Percentiles rank a stretch among this genome's conserved stretches.
phyloP scores from a whole-genome alignment of 2,329 filamentous ascomycete species.

The Orbilia brochopaga region DNA sequence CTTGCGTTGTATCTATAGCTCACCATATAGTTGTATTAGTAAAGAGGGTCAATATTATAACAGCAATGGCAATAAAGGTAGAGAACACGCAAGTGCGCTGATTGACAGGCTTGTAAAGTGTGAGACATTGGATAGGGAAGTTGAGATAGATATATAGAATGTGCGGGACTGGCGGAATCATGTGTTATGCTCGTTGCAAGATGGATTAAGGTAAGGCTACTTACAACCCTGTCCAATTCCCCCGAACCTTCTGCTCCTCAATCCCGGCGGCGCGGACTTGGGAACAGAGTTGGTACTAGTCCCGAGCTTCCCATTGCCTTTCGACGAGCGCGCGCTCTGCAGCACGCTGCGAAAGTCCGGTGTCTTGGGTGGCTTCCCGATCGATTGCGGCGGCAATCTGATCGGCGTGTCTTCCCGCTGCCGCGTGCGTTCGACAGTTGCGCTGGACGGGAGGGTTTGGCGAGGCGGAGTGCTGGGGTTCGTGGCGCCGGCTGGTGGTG shows the following conservation, averaged over 20 bases:
- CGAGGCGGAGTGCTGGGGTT: slow-evolving; percentile 14
- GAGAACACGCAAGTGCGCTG: too few relatives aligned
- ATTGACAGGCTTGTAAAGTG: too few relatives aligned
- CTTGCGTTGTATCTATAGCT: too few relatives aligned
- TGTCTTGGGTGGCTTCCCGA: slow-evolving; percentile 32
- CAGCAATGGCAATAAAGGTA: too few relatives aligned
- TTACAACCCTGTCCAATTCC: too few relatives aligned
- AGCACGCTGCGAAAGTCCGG: slow-evolving; percentile 32
- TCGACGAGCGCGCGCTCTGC: background rate
- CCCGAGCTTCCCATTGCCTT: too few relatives aligned
- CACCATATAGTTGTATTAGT: too few relatives aligned
- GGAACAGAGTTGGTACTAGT: background rate
- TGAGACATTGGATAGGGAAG: too few relatives aligned
- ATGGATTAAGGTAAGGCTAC: slow-evolving; percentile 23
- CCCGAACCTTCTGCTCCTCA: slow-evolving; percentile 17
- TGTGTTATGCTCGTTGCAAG: slow-evolving; percentile 45
- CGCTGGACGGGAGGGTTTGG: slow-evolving; percentile 18
- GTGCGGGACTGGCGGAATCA: too few relatives aligned
- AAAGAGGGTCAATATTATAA: too few relatives aligned
- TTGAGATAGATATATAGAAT: too few relatives aligned
- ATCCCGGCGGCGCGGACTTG: slow-evolving; percentile 12
- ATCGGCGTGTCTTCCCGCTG: slow-evolving; percentile 27
- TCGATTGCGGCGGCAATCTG: slow-evolving; percentile 19
- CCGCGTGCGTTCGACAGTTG: slow-evolving; percentile 18
- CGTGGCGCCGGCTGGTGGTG: background rate